These are phyloP conservation scores for Melaleuca quinquenervia DNA, from an alignment of 345 rosid species.

Conservation along the genomic window DNA sequence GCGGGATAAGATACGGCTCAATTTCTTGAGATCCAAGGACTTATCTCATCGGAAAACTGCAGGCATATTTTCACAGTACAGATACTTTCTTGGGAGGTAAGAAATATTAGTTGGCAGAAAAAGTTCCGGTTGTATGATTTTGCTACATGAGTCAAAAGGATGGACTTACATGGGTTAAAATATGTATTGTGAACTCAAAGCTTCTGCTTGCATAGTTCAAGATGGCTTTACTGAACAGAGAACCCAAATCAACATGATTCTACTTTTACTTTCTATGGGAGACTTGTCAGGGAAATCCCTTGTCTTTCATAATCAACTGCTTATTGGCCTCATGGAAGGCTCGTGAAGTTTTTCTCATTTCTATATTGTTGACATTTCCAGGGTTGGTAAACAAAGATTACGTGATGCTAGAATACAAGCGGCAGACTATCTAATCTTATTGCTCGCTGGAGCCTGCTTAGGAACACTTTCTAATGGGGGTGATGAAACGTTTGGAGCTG, in stretches of 20 bases:
- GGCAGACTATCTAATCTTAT: conserved; percentile 67
- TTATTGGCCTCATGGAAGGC: background rate
- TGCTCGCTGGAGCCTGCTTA: conserved; percentile 94
- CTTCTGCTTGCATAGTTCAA: background rate
- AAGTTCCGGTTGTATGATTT: background rate
- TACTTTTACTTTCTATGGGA: background rate
- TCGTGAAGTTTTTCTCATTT: background rate
- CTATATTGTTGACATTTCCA: conserved; percentile 15
- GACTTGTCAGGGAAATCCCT: background rate
- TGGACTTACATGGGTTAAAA: background rate
- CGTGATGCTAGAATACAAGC: conserved; percentile 78
- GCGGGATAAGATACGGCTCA: conserved; percentile 53
- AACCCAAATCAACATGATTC: background rate
- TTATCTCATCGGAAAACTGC: conserved; percentile 67
- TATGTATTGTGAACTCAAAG: background rate
- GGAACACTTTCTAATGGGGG: conserved; percentile 53
- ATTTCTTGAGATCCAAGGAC: conserved; percentile 54
- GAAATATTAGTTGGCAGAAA: background rate
- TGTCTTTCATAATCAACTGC: background rate
- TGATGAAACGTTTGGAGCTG: conserved; percentile 67
- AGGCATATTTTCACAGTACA: conserved; percentile 49
- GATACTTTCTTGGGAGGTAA: conserved; percentile 85
- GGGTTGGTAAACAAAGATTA: conserved; percentile 76
- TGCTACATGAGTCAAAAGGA: background rate
- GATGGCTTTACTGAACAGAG: background rate